Conservation (phyloP, 192 early-diverging fungal species). For the Entomortierella parvispora region DNA sequence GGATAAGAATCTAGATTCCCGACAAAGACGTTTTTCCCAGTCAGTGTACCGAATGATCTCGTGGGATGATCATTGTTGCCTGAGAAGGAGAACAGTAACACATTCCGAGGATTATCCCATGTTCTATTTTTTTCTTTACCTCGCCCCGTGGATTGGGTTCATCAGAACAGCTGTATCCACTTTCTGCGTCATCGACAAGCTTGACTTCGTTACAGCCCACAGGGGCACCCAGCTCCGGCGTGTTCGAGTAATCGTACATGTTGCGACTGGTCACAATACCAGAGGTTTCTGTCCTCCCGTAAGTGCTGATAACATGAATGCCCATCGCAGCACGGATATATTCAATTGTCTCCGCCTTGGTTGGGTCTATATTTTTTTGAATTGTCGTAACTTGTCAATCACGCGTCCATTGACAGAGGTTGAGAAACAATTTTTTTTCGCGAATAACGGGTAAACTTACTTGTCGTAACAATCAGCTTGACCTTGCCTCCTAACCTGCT, state of each 20-base stretch:
- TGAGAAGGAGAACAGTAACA: neutral
- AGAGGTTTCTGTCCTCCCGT: slow-evolving; percentile 47
- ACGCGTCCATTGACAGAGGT: neutral
- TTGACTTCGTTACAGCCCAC: slow-evolving; percentile 69
- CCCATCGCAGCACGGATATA: slow-evolving; percentile 40
- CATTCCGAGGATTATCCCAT: neutral
- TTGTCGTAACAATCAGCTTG: slow-evolving; percentile 34
- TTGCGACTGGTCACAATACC: slow-evolving; percentile 34
- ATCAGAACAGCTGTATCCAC: slow-evolving; percentile 49
- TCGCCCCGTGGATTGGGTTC: slow-evolving; percentile 77
- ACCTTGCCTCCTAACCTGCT: slow-evolving; percentile 41
- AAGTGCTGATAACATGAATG: slow-evolving; percentile 31
- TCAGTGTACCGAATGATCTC: neutral
- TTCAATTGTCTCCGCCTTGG: slow-evolving; percentile 32
- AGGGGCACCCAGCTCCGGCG: slow-evolving; percentile 68
- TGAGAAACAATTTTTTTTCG: neutral
- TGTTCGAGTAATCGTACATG: slow-evolving; percentile 41
- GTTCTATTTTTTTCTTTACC: slow-evolving; percentile 45
- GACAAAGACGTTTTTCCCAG: too few relatives aligned
- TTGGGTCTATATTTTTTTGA: slow-evolving; percentile 25
- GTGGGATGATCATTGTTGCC: too few relatives aligned
- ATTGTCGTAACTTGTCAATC: neutral
- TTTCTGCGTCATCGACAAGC: slow-evolving; percentile 64
- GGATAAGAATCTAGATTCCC: slow-evolving; percentile 42
- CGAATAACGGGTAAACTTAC: slow-evolving; percentile 10